Base-by-base conservation (phyloP, 768 basidiomycete genomes). In the Tubosaeta sp. region DNA sequence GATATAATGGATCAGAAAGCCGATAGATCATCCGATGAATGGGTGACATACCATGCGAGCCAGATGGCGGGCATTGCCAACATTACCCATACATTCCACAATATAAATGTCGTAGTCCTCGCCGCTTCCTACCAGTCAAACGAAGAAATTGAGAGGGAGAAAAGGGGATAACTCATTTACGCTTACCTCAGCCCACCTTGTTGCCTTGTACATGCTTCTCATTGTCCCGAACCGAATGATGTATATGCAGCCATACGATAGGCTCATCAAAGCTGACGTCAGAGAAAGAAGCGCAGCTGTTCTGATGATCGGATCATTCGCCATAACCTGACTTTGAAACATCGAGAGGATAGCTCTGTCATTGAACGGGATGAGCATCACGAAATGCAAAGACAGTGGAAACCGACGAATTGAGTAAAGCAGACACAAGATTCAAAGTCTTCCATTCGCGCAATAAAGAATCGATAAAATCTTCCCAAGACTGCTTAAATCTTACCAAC, bases 401-500 rank as follows among this genome's bases (percentile, higher is more conserved):
- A 45, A 71, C 76, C 25, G 47, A 79, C 77, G 78, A 73, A 59
- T 71, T 68, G 4, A 79, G 67, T 19, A 90, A 64, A 7, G 84
- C 87, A 12, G 86, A 88, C 18, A 90, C 80, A 18, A 89, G 73
- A 58, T 89, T 89, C 36, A 80, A 60, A 6, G 86, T 88, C 70
- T 88, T 88, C 85, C 85, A 88, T 58, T 88, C 86, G 24, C 79
- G 75, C 54, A 80, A 53, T n/a, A 89, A 70, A 1, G 83, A 81
- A 48, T 86, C 83, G 11, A 88, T 76, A 56, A 90, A 87, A 0
- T 60, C 66, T 65, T 89, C 87, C 87, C 87, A 90, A 2, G 81
- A 76, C 7, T 61, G 56, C 55, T 76, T 77, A 73, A 90, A 90
- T 43, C 83, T 72, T 8, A 81, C 69, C 35, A 88, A 64, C 6